These are phyloP conservation scores for Musa troglodytarum DNA, from an alignment of 176 grass and related monocot species.

Conservation along the genomic window DNA sequence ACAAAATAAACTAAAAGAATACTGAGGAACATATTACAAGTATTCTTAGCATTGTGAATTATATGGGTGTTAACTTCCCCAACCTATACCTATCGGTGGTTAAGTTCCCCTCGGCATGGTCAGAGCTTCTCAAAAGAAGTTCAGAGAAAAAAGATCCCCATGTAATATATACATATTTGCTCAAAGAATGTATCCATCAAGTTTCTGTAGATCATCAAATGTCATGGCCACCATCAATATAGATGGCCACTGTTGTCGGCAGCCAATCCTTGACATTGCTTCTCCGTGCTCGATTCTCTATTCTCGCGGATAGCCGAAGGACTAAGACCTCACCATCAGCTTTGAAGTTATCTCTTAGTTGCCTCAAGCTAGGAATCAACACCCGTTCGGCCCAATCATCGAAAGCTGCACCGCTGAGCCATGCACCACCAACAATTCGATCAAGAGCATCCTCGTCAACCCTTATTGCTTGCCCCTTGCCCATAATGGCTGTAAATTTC, in stretches of 20 bases:
- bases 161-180: conserved; percentile 71
- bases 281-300: conserved; percentile 17
- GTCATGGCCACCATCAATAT: conserved; percentile 46
- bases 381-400: conserved; percentile 62
- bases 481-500: conserved; percentile 49
- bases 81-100: neutral
- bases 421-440: conserved; percentile 41
- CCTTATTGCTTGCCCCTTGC: conserved; percentile 35
- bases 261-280: conserved; percentile 33
- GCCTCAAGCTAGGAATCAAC: conserved; percentile 48
- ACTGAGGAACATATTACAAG: neutral
- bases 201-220: conserved; percentile 33
- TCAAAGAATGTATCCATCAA: conserved; percentile 37
- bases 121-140: neutral
- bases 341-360: conserved; percentile 53
- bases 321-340: conserved; percentile 10
- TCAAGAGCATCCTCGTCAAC: conserved; percentile 80
- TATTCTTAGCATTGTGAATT: conserved; percentile 6
- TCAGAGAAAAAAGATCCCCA: conserved; percentile 14
- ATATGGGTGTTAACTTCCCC: conserved; percentile 6
- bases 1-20: conserved; percentile 7
- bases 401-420: conserved; percentile 50
- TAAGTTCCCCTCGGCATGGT: neutral
- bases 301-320: conserved; percentile 38
- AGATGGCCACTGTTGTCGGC: conserved; percentile 39